Evolutionary conservation across 352 stramenopile species (phyloP), one percentile per base, ranked within the genome.

Genomic region (Pythium chondricola): DNA sequence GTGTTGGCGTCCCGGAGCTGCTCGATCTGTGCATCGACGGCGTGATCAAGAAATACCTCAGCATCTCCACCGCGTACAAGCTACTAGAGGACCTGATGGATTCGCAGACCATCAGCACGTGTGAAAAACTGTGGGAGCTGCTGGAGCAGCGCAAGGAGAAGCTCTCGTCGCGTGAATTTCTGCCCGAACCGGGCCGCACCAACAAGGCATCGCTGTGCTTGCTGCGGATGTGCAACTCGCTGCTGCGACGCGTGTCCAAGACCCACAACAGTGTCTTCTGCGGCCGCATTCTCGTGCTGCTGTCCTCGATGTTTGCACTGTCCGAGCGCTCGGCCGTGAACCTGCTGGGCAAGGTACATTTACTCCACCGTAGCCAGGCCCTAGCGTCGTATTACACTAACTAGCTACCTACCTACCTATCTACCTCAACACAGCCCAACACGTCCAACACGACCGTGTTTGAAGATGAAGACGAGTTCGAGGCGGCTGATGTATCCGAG

Each of bases 231-330:
- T 94, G 80, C 65, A 94, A 94, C 48, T 73, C 83, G 41, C 62
- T 94, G 41, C 65, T 94, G 55, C 80, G 83, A 4, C 78, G 83
- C 21, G 55, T 92, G 40, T 94, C 83, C 24, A 92, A 92, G 67
- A 94, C 83, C 20, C 80, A 94, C 58, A 90, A 94, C 61, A 94
- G 76, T 44, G 80, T 94, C n/a, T 94, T 94, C 36, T 94, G 83
- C 38, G 83, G 83, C 35, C 85, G 84, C 54, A 94, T 94, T 53
- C 56, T 94, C 30, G 58, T 92, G 39, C 92, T 94, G 53, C 67
- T 94, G 54, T 90, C 83, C 33, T 94, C 86, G 41, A 90, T 74
- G 20, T 94, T 94, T 21, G 67, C 80, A 25, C 63, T 94, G 8
- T 91, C 80, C 24, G 83, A 94, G 59, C 78, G 81, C 21, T 94